Base-by-base conservation (phyloP, 2,329 filamentous ascomycete genomes). In the Penicillium nordicum region DNA sequence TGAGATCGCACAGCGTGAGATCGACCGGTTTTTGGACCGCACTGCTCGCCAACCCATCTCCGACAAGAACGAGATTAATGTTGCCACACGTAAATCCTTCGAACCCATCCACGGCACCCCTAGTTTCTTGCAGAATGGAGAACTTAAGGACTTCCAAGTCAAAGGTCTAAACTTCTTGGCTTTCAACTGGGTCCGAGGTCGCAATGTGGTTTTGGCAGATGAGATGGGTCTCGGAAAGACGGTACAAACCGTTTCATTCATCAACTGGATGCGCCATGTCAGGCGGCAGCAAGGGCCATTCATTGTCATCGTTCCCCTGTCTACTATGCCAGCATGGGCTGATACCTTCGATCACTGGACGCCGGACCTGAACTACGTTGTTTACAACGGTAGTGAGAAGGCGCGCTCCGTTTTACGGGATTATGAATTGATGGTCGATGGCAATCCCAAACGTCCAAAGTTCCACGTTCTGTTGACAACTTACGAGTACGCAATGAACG, bases 141-240 rank as follows among this genome's bases (percentile, higher is more conserved):
- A 94, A 72, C 83, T 99, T 50, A 88, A 94, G 64, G 88, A 92
- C 62, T 99, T 99, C 72, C 95, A 99, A 75, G 83, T 97, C 66
- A 90, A 88, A 63, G 94, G 95, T 30, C 80, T 99, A 58, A 97
- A 97, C 77, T 99, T 97, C 74, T 80, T 99, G 60, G 90, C 90
- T 44, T 91, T 96, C 75, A 96, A 97, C 75, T 99, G 95, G 95
- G 90, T 89, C 51, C 88, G 89, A 68, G 87, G 86, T 53, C 94
- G 94, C 73, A 99, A 97, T 67, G 94, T 97, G 69, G 97, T 99
- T 66, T 83, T 99, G 51, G 94, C 94, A 47, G 94, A 99, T 71
- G 94, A 99, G 76, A 99, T 99, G 94, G 94, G 94, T 67, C 82
- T 99, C 14, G 94, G 94, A 29, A 99, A 99, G 78, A 99, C 94